Evolutionary conservation across 495 filamentous ascomycete genomes (phyloP), one percentile per base, ranked within the genome.

Genomic region (Aspergillus nidulans): DNA sequence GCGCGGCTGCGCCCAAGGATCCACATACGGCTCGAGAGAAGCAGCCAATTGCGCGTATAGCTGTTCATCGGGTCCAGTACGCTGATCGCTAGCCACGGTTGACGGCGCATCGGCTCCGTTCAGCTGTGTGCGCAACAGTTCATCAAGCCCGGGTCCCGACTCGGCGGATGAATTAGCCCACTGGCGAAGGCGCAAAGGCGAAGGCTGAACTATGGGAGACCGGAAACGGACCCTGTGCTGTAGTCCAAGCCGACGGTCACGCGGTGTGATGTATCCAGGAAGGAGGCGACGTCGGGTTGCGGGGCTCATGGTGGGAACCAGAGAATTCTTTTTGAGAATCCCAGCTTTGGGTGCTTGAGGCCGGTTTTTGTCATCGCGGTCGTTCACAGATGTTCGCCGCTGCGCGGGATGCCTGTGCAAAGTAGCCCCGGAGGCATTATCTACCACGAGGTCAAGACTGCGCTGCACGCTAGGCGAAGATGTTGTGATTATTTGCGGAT

Each of bases 1-100:
- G 20, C 50, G 51, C 16, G 57, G 56, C 25, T 59, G 51, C 13
- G 40, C 20, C 59, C 64, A 72, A 1, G 68, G 67, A 40, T 72
- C 66, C 15, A 65, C 61, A 1, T 55, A 24, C 4, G 15, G 42
- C 13, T 25, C 13, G 7, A 16, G 30, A 13, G 30, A 34, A 13
- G 30, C 30, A 5, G 30, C 30, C 6, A 34, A 13, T 13, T 7
- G 30, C 30, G 30, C 30, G 9, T 34, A 12, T 34, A 34, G 10
- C 15, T 34, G 30, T 2, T 6, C 30, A 34, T 34, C 30, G 15
- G 30, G 30, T 7, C 30, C 30, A 12, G 4, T 6, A 2, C 2
- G 4, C 30, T 34, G 30, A n/a, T n/a, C n/a, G n/a, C n/a, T n/a
- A n/a, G n/a, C n/a, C n/a, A n/a, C n/a, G n/a, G n/a, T n/a, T n/a